Evolutionary conservation across 441 rosid genomes (phyloP).

Genomic region (Syzygium malaccense): DNA sequence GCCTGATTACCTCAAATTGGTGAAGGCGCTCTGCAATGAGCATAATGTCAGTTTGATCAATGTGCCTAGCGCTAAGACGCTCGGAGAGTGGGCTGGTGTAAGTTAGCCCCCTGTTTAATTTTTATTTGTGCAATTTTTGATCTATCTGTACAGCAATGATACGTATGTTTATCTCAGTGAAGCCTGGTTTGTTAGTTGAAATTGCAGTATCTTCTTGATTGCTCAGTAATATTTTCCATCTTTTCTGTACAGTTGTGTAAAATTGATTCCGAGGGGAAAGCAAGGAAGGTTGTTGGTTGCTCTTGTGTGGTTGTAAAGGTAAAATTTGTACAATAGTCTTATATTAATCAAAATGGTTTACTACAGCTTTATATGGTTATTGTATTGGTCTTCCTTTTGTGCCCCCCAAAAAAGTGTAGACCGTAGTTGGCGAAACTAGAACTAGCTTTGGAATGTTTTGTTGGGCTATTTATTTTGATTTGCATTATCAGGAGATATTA

Average conservation of each 20-base stretch:
- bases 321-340: not conserved
- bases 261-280: conserved; percentile 56
- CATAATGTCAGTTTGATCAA: conserved; percentile 3
- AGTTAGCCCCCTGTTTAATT: not conserved
- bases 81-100: conserved; percentile 7
- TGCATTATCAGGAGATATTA: not conserved
- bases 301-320: conserved; percentile 57
- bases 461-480: not conserved
- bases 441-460: not conserved
- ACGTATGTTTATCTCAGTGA: not conserved
- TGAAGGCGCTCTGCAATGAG: conserved; percentile 2
- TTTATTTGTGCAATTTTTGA: not conserved
- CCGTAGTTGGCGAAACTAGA: not conserved
- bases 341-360: not conserved
- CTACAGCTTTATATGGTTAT: not conserved
- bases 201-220: not conserved
- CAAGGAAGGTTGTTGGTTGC: conserved; percentile 53
- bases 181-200: not conserved
- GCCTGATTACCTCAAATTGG: conserved; percentile 2
- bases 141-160: not conserved
- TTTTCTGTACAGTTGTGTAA: conserved; percentile 35
- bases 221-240: not conserved
- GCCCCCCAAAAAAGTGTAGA: not conserved
- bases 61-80: conserved; percentile 4
- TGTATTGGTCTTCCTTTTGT: not conserved